phyloP scores from a whole-genome alignment of 306 rosid species.

The Nissolia schottii region DNA sequence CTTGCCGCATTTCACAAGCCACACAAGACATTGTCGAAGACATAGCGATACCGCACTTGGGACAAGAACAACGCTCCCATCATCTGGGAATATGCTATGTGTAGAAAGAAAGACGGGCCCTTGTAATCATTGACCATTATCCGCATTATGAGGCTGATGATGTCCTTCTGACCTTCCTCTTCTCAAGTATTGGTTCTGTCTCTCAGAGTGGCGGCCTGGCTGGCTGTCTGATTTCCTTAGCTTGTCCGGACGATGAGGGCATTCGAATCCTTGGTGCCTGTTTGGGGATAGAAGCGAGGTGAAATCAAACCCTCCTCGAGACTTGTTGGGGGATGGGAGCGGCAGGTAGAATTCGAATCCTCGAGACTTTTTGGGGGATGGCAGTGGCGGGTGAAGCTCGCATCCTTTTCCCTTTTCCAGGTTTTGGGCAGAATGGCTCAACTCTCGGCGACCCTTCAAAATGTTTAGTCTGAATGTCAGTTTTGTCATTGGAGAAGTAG shows the following conservation, averaged over 20 bases:
- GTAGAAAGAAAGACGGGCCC: constrained; percentile 17
- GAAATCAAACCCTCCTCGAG: constrained; percentile 25
- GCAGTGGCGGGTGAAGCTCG: constrained; percentile 27
- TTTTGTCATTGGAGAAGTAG: constrained; percentile 51
- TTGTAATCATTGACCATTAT: constrained; percentile 30
- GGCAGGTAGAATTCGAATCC: constrained; percentile 10
- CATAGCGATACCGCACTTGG: constrained; percentile 9
- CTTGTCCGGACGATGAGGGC: constrained; percentile 24
- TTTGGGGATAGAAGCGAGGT: constrained; percentile 20
- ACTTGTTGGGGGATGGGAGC: constrained; percentile 23
- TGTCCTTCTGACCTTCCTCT: constrained; percentile 51
- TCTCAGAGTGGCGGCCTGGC: constrained; percentile 17
- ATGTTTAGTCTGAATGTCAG: constrained; percentile 59
- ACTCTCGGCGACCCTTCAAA: constrained; percentile 49
- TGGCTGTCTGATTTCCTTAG: constrained; percentile 45
- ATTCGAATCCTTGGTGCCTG: not conserved
- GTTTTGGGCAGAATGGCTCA: not conserved
- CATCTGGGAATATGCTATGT: constrained; percentile 34
- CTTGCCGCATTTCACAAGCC: not conserved
- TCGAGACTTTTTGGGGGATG: constrained; percentile 22
- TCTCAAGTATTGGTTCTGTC: constrained; percentile 39
- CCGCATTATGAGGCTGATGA: constrained; percentile 23
- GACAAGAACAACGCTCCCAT: constrained; percentile 19
- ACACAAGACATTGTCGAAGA: constrained; percentile 15
- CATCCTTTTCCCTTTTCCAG: constrained; percentile 25